Base-by-base conservation (phyloP, 768 basidiomycete genomes). In the Leccinum broughii region DNA sequence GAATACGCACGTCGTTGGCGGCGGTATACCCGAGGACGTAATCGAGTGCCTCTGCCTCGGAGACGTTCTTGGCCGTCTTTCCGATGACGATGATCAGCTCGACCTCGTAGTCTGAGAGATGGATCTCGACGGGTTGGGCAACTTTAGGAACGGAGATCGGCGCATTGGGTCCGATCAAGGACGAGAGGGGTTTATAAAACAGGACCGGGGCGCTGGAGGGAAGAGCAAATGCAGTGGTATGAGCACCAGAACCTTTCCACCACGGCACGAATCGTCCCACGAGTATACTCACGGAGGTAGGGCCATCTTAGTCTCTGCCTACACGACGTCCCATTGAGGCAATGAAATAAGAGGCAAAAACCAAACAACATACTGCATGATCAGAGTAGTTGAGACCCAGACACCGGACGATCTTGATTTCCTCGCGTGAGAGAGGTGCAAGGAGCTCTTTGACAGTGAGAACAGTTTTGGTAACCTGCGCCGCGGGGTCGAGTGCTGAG, bases 21-120 rank as follows among this genome's bases (percentile, higher is more conserved):
- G 80, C 88, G 3, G 89, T 90, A 68, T 93, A 95, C 2, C 84
- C 93, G 0, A 95, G 81, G 17, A 95, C 89, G 66, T 93, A 93
- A 70, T 94, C 88, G 46, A 95, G 79, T 0, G 93, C 93, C 7
- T 94, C 85, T 1, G 78, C 85, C 69, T 91, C 90, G 0, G 85
- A 81, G 24, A 96, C 91, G 68, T 95, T 75, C 77, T 88, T 92
- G 14, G 88, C 87, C 1, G 85, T 70, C 70, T 90, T 92, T 44
- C 93, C 92, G 54, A 96, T 89, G 57, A 95, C 88, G 63, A 96
- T 82, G 32, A 84, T 85, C 30, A 93, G 76, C 64, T 93, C 91
- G 56, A 88, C 89, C 66, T 93, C 91, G 65, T 92, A 93, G 73
- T 93, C 91, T 0, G 92, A 85, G 4, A 89, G 77, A 67, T 92